These are phyloP conservation scores for Teunomyces tritomae DNA, from an alignment of 805 yeast species.

Conservation along the genomic window DNA sequence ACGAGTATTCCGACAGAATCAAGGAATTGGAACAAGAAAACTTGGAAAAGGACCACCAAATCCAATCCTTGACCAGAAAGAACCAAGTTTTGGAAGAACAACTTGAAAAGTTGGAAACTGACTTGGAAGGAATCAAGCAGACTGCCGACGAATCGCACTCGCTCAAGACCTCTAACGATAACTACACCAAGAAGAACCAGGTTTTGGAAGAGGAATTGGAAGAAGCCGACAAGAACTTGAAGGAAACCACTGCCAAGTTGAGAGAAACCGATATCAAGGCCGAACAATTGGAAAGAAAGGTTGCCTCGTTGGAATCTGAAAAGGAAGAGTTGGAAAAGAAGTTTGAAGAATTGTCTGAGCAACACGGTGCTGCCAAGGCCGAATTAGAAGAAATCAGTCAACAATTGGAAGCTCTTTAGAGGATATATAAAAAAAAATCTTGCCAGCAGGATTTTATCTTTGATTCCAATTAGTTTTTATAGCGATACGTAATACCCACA, in stretches of 20 bases:
- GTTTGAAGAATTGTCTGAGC: constrained; percentile 80
- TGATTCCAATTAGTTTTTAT: not conserved
- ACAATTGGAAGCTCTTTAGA: constrained; percentile 78
- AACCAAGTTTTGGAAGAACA: constrained; percentile 83
- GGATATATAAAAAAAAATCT: not conserved
- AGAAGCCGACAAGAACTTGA: constrained; percentile 83
- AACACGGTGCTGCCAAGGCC: constrained; percentile 80
- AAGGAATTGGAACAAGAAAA: constrained; percentile 91
- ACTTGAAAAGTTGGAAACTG: constrained; percentile 74
- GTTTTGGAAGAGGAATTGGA: constrained; percentile 89
- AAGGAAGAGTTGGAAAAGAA: constrained; percentile 88
- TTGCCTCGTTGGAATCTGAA: constrained; percentile 86
- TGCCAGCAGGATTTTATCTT: not conserved
- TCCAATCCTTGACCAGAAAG: constrained; percentile 88
- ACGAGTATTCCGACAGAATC: constrained; percentile 74
- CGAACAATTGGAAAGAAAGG: constrained; percentile 94
- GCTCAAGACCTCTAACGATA: constrained; percentile 85
- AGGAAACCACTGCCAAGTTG: constrained; percentile 89
- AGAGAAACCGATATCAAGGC: constrained; percentile 95
- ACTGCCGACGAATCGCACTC: constrained; percentile 89
- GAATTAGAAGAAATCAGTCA: constrained; percentile 96
- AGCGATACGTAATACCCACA: not conserved
- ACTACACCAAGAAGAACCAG: constrained; percentile 84
- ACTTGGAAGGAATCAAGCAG: constrained; percentile 73
- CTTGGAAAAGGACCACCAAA: constrained; percentile 91